Evolutionary conservation across 106 monocot genomes (phyloP).

Genomic region (Dendrobium catenatum): DNA sequence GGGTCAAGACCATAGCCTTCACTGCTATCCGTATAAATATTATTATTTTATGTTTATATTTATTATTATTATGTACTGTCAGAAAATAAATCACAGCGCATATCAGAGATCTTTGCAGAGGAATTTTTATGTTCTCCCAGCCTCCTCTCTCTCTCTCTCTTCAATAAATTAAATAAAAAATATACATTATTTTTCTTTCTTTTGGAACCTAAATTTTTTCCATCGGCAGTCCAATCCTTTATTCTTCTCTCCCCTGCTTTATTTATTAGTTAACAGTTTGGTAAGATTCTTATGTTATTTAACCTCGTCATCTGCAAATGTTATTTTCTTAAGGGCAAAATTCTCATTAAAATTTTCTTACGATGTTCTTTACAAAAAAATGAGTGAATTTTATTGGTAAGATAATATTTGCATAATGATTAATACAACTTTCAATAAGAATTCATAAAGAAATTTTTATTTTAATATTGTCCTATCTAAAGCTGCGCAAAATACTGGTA

Average conservation of each 20-base stretch:
- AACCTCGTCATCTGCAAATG: background rate
- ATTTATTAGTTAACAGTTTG: background rate
- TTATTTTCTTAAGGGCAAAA: no score
- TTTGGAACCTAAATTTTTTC: no score
- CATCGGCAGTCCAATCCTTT: background rate
- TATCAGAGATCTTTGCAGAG: constrained; percentile 7
- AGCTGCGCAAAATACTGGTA: no score
- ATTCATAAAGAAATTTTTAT: no score
- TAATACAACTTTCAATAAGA: no score
- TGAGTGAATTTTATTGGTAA: no score
- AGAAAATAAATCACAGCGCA: background rate
- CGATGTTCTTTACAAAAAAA: no score
- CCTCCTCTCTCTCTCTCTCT: background rate
- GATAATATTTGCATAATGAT: no score
- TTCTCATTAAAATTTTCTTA: no score
- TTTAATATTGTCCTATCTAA: no score
- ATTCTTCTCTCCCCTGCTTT: background rate
- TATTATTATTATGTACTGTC: background rate
- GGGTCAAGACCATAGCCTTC: background rate
- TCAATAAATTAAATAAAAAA: no score
- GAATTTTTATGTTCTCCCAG: background rate
- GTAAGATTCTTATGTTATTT: background rate
- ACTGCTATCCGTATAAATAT: background rate
- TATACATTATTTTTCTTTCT: no score
- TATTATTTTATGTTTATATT: background rate